These are phyloP conservation scores for Actinomortierella wolfii DNA, from an alignment of 371 early-diverging fungal genomes.

Conservation along the genomic window DNA sequence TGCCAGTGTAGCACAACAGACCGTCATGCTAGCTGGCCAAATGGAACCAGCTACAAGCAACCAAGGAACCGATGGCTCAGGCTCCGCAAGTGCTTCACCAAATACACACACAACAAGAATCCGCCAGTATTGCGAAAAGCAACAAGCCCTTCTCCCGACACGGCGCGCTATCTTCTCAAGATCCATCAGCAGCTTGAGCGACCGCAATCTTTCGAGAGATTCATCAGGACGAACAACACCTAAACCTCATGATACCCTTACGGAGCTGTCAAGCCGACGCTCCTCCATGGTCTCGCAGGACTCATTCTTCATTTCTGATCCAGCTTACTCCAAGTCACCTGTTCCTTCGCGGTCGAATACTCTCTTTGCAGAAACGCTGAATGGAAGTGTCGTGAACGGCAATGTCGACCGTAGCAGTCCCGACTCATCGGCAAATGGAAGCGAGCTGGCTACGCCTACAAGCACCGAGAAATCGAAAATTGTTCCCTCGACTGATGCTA, in stretches of 20 bases:
- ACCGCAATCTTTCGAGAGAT: conserved; percentile 22
- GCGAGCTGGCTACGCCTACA: too few relatives aligned
- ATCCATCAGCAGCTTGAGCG: conserved; percentile 18
- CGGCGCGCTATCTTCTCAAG: conserved; percentile 40
- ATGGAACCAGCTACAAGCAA: conserved; percentile 8
- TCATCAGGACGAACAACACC: conserved; percentile 10
- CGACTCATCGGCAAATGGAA: too few relatives aligned
- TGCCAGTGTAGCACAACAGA: conserved; percentile 27
- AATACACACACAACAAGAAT: conserved; percentile 12
- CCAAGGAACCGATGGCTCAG: conserved; percentile 6
- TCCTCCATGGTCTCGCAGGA: conserved; percentile 42
- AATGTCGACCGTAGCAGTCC: too few relatives aligned
- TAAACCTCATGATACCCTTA: conserved; percentile 6
- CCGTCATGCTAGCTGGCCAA: conserved; percentile 10
- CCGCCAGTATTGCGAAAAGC: conserved; percentile 44
- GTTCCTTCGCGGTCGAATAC: neutral
- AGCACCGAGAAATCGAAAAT: too few relatives aligned
- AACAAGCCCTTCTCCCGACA: conserved; percentile 43
- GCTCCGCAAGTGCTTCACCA: conserved; percentile 8
- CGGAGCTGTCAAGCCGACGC: conserved; percentile 29
- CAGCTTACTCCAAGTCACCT: conserved; percentile 23
- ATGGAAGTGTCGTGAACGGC: too few relatives aligned
- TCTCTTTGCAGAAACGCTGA: too few relatives aligned
- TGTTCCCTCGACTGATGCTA: too few relatives aligned
- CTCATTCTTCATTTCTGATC: conserved; percentile 39